Conservation (phyloP, 495 filamentous ascomycete genomes). For the Polyplosphaeria fusca region DNA sequence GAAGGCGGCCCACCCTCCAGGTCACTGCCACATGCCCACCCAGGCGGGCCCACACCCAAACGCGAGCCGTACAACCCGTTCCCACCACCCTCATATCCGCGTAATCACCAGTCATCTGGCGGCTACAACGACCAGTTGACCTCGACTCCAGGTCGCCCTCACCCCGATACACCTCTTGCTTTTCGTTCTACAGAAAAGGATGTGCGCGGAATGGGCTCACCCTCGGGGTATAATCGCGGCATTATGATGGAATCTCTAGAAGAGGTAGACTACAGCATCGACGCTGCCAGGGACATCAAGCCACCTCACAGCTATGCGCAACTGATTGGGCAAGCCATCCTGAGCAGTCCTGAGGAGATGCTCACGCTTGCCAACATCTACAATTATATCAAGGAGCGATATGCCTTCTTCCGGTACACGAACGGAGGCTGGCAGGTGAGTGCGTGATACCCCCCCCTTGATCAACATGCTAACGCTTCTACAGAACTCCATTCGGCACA, state of each 20-base stretch:
- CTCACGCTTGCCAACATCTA: constrained; percentile 88
- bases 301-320: constrained; percentile 95
- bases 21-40: constrained; percentile 28
- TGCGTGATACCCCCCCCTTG: constrained; percentile 33
- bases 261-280: constrained; percentile 79
- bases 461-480: constrained; percentile 29
- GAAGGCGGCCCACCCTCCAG: constrained; percentile 14
- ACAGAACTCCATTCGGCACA: constrained; percentile 94
- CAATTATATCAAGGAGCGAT: constrained; percentile 79
- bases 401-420: constrained; percentile 84
- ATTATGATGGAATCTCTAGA: constrained; percentile 72
- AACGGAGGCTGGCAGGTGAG: constrained; percentile 82
- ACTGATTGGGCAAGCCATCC: constrained; percentile 92
- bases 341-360: constrained; percentile 77
- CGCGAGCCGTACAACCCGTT: constrained; percentile 30
- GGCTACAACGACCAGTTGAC: constrained; percentile 25
- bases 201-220: constrained; percentile 49
- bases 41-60: constrained; percentile 30
- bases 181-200: constrained; percentile 16
- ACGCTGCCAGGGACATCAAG: constrained; percentile 82
- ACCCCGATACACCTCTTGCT: constrained; percentile 28
- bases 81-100: constrained; percentile 24
- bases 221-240: constrained; percentile 60
- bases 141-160: constrained; percentile 25
- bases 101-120: constrained; percentile 25